Percentiles rank a stretch among this genome's conserved stretches.
Evolutionary conservation across 202 grass and related monocot species (phyloP).

Genomic region (Hordeum pubiflorum): DNA sequence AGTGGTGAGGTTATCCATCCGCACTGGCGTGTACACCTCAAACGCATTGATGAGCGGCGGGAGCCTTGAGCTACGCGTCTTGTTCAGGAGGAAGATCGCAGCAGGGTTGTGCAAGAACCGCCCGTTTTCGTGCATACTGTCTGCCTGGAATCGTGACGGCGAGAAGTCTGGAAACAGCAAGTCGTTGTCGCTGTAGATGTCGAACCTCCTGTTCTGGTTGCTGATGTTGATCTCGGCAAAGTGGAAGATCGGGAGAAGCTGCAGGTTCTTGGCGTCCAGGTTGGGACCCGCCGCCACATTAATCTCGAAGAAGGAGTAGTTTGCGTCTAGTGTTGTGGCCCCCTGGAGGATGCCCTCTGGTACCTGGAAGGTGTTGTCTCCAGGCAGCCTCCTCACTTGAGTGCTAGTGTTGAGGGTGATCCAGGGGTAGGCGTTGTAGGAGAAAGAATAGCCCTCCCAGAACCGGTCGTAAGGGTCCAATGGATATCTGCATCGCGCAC

Average conservation of each 20-base stretch:
- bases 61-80: background rate
- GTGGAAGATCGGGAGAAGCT: constrained; percentile 13
- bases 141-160: background rate
- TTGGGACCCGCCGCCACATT: accelerated
- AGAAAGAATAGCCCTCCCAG: background rate
- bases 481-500: background rate
- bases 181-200: background rate
- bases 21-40: background rate
- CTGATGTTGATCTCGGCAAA: background rate
- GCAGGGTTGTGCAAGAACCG: background rate
- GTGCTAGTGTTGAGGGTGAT: background rate
- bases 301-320: background rate
- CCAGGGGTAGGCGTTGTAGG: background rate
- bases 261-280: background rate
- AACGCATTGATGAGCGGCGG: constrained; percentile 3
- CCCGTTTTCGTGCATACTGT: background rate
- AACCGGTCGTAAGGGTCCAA: background rate
- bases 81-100: background rate
- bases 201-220: background rate
- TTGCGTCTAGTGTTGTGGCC: background rate
- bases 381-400: accelerated
- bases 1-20: background rate
- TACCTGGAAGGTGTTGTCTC: background rate
- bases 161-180: background rate
- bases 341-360: background rate